Evolutionary conservation across 106 monocot genomes (phyloP).

Genomic region (Gastrodia elata): DNA sequence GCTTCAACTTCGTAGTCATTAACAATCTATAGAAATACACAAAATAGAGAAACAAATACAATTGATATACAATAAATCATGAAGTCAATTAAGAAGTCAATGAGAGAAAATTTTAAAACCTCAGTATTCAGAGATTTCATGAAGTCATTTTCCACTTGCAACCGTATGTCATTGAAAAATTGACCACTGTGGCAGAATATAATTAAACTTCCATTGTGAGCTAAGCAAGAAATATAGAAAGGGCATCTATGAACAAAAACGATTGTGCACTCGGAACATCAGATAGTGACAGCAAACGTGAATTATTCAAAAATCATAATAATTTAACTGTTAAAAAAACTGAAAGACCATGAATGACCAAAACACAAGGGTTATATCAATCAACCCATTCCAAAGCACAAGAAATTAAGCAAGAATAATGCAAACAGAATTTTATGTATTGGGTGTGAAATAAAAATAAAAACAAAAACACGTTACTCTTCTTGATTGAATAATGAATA

Average conservation of each 20-base stretch:
- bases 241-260: neutral
- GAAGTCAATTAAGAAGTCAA: neutral
- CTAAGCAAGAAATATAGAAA: neutral
- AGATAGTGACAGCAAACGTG: neutral
- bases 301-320: neutral
- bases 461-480: neutral
- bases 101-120: conserved; percentile 23
- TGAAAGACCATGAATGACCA: neutral
- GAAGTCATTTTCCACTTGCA: conserved; percentile 88
- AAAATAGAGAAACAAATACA: neutral
- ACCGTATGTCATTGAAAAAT: conserved; percentile 60
- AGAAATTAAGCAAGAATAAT: neutral
- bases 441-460: neutral
- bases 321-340: neutral
- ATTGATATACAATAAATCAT: neutral
- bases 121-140: conserved; percentile 60
- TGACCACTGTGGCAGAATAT: conserved; percentile 45
- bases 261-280: neutral
- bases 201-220: neutral
- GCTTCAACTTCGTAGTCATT: conserved; percentile 67
- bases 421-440: neutral
- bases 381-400: neutral
- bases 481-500: too few relatives aligned
- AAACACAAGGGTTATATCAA: neutral
- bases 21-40: conserved; percentile 27